Conservation (phyloP, 768 basidiomycete species). For the Kwoniella heveanensis region DNA sequence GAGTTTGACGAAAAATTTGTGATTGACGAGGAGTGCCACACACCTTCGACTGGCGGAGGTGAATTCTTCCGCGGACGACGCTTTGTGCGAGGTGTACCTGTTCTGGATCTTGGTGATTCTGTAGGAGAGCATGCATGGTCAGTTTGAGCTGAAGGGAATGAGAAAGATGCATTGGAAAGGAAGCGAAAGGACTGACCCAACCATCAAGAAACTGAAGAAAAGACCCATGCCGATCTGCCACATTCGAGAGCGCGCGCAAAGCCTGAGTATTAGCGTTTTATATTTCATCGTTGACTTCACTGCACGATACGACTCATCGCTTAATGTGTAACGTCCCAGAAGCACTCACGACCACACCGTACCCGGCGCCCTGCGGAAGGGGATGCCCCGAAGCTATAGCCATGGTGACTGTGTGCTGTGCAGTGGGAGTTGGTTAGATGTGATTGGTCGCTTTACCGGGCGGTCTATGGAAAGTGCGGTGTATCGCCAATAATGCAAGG, state of each 20-base stretch:
- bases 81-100: slow-evolving; percentile 73
- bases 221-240: slow-evolving; percentile 69
- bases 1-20: background rate
- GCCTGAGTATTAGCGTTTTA: too few species aligned
- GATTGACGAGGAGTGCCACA: background rate
- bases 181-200: slow-evolving; percentile 13
- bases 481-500: too few species aligned
- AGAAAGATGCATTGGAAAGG: background rate
- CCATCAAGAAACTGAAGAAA: slow-evolving; percentile 60
- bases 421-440: too few species aligned
- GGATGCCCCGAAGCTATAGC: background rate
- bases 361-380: slow-evolving; percentile 78
- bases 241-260: too few species aligned
- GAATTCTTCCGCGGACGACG: slow-evolving; percentile 69
- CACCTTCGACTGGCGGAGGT: slow-evolving; percentile 52
- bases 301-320: too few species aligned
- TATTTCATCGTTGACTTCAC: too few species aligned
- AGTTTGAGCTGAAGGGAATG: too few species aligned
- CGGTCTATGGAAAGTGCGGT: too few species aligned
- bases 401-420: background rate
- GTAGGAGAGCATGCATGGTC: slow-evolving; percentile 59
- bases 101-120: slow-evolving; percentile 75
- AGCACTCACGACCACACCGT: slow-evolving; percentile 70
- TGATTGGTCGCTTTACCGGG: too few species aligned
- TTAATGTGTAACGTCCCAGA: too few species aligned